Evolutionary conservation across 78 protist genomes (phyloP).

Genomic region (Cavenderia fasciculata): DNA sequence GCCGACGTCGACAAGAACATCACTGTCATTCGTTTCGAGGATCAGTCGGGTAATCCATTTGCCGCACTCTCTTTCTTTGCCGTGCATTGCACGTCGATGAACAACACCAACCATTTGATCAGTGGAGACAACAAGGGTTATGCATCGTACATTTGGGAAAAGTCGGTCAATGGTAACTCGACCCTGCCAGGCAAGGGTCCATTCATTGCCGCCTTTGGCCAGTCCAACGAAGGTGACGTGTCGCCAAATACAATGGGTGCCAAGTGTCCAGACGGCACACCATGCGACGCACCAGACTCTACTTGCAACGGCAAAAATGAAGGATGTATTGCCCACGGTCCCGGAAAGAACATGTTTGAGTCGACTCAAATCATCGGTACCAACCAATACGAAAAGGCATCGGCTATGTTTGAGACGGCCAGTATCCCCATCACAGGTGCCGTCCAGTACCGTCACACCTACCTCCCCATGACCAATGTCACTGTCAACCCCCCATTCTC

Average conservation of each 20-base stretch:
- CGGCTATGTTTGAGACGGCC: slow-evolving; percentile 31
- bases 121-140: slow-evolving; percentile 90
- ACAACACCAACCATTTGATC: slow-evolving; percentile 81
- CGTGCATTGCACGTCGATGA: slow-evolving; percentile 83
- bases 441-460: slow-evolving; percentile 57
- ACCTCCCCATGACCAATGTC: slow-evolving; percentile 52
- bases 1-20: slow-evolving; percentile 77
- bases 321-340: slow-evolving; percentile 73
- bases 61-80: slow-evolving; percentile 78
- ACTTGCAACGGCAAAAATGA: slow-evolving; percentile 80
- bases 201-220: slow-evolving; percentile 87
- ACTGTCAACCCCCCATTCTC: slow-evolving; percentile 44
- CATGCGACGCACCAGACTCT: slow-evolving; percentile 59
- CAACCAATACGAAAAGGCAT: slow-evolving; percentile 73
- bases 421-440: slow-evolving; percentile 24
- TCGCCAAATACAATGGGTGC: slow-evolving; percentile 85
- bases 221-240: slow-evolving; percentile 87
- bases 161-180: slow-evolving; percentile 27
- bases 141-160: slow-evolving; percentile 86
- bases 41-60: slow-evolving; percentile 63
- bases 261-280: slow-evolving; percentile 67
- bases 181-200: slow-evolving; percentile 71
- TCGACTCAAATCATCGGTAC: slow-evolving; percentile 78
- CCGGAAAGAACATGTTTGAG: slow-evolving; percentile 81
- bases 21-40: slow-evolving; percentile 74